Percentiles rank a stretch among this genome's conserved stretches.
These are phyloP conservation scores for Centrapalus pauciflorus DNA, from an alignment of 129 eudicot genomes.

Conservation along the genomic window DNA sequence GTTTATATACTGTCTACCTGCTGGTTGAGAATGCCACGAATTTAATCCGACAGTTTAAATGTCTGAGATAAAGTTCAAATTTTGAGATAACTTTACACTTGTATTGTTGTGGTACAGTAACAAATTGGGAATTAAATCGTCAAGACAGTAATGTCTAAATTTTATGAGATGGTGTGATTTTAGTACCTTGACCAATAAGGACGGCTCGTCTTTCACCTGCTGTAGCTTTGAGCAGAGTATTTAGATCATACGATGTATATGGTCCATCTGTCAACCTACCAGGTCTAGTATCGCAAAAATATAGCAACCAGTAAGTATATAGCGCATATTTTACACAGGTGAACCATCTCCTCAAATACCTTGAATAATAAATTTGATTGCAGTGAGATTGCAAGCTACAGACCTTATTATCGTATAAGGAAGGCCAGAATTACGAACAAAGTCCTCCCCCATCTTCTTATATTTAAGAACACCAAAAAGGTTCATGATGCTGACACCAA, in stretches of 20 bases:
- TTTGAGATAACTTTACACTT: background rate
- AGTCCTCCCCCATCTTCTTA: conserved; percentile 98
- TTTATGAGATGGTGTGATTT: background rate
- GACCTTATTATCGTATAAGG: conserved; percentile 97
- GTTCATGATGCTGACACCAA: conserved; percentile 72
- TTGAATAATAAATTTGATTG: background rate
- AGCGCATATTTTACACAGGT: background rate
- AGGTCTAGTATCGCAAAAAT: conserved; percentile 39
- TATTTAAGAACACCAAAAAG: conserved; percentile 96
- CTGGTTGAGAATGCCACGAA: too few relatives aligned
- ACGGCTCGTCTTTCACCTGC: conserved; percentile 99
- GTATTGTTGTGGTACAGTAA: too few relatives aligned
- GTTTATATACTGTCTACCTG: too few relatives aligned
- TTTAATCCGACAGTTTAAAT: background rate
- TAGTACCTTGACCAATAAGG: conserved; percentile 78
- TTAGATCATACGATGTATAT: conserved; percentile 91
- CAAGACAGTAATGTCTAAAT: background rate
- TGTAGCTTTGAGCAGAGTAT: conserved; percentile 88
- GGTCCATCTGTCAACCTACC: conserved; percentile 99
- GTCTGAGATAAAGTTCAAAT: background rate
- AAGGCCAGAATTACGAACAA: conserved; percentile 79
- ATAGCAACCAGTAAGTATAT: conserved; percentile 7
- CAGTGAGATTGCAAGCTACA: background rate
- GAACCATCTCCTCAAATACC: background rate
- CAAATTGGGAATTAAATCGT: background rate